Evolutionary conservation across 2,329 filamentous ascomycete species (phyloP), one percentile per base, ranked within the genome.

Genomic region (Tolypocladium endophyticum): DNA sequence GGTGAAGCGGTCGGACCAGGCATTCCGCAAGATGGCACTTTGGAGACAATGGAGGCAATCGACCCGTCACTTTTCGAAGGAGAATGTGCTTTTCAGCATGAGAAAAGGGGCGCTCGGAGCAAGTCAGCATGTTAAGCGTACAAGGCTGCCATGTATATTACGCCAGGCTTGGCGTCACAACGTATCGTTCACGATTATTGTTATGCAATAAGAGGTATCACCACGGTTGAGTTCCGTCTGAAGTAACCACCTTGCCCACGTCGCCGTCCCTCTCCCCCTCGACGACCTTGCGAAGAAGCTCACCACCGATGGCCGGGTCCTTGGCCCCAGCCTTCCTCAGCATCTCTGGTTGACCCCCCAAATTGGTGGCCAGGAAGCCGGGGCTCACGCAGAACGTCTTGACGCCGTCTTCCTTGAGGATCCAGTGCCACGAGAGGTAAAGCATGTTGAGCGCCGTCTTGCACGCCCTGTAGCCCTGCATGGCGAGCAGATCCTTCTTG

Each of bases 311-410:
- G 9, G 71, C 64, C 4, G 71, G 67, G 58, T 79, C 64, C 0
- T 70, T 66, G 1, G 72, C 72, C 0, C 72, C 72, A 45, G 66
- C 69, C 60, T 72, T 68, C 64, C 68, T 71, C 58, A 73, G 39
- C 53, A 71, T 60, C 55, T 69, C 68, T 1, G 61, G 58, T 23
- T 64, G 65, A 0, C 70, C 74, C 2, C 73, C 76, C 0, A 83
- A 62, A 0, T 73, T 72, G 0, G 80, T 83, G 0, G 76, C 79
- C 52, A 82, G 64, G 55, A 76, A 74, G 0, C 80, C 81, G 0
- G 80, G 81, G 7, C 72, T 76, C n/a, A 82, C 66, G 36, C 67
- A 65, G 70, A 73, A 82, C 0, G 79, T 76, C 65, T 79, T 81
- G 6, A 83, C 78, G 0, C 79, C 78, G 50, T 84, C 81, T 1